These are phyloP conservation scores for Cupressus sempervirens DNA, from an alignment of 75 land plant species.

Conservation along the genomic window DNA sequence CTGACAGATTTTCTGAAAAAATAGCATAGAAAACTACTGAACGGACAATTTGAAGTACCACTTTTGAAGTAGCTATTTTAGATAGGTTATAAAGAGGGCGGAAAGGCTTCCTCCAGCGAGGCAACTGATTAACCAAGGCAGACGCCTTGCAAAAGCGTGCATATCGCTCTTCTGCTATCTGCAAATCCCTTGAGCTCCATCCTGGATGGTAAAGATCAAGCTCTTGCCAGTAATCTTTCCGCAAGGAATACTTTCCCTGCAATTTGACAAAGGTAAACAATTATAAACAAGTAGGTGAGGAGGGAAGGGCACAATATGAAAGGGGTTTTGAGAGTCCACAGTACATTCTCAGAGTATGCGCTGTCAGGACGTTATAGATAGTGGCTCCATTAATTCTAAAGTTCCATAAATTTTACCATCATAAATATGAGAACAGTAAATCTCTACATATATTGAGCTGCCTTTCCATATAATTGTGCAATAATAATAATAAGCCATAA, in stretches of 20 bases:
- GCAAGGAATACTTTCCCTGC: slow-evolving; percentile 85
- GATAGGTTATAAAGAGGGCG: slow-evolving; percentile 50
- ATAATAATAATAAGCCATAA: too few species aligned
- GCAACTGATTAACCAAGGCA: slow-evolving; percentile 66
- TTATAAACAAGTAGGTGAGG: not conserved
- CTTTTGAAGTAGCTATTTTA: slow-evolving; percentile 56
- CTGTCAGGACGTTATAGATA: not conserved
- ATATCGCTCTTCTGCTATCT: slow-evolving; percentile 90
- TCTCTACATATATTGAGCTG: not conserved
- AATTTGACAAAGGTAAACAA: slow-evolving; percentile 7
- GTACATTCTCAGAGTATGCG: not conserved
- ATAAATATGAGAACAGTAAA: not conserved
- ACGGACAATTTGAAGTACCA: slow-evolving; percentile 54
- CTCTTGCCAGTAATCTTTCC: slow-evolving; percentile 72
- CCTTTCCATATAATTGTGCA: not conserved
- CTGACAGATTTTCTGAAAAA: slow-evolving; percentile 42
- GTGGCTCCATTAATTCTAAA: not conserved
- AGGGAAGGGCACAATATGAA: not conserved
- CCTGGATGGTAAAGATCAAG: slow-evolving; percentile 93
- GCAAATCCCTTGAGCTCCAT: slow-evolving; percentile 82
- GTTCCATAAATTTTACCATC: not conserved
- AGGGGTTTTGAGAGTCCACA: too few species aligned
- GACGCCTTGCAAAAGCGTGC: slow-evolving; percentile 65
- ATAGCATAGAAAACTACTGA: slow-evolving; percentile 73
- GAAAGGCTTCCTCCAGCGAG: slow-evolving; percentile 74